Evolutionary conservation across 345 rosid species (phyloP), one percentile per base, ranked within the genome.

Genomic region (Acer campestre): DNA sequence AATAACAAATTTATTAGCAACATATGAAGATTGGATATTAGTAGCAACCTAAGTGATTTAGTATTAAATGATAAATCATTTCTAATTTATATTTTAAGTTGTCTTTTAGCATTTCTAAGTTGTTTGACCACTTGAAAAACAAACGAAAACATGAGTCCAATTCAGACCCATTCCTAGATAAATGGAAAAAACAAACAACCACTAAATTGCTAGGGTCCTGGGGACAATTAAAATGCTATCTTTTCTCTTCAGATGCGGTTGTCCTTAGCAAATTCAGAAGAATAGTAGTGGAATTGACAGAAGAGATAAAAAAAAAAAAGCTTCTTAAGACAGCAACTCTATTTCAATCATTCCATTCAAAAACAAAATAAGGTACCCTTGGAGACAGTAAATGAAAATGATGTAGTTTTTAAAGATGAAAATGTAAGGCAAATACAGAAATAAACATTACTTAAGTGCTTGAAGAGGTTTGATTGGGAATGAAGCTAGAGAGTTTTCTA

Each of bases 391-490:
- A 31, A 27, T 35, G 40, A 20, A 67, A 17, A 14, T 2, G 27
- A n/a, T 59, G 58, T 14, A 59, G 44, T 7, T 62, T 38, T 23
- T 20, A 53, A 77, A 40, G 35, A 61, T 17, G 63, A 61, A 73
- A 67, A 72, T n/a, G 70, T 70, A 51, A 71, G 4, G 44, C 40
- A 25, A 64, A 31, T 9, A 65, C 10, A 31, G 38, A 68, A 80
- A 77, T 42, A 63, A 70, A 40, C 56, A 77, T 29, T 88, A 93
- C 98, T 90, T 89, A 22, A 91, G 93, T 23, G 94, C 97, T 87
- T 90, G 93, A 82, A 96, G 90, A 82, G 99, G 98, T 72, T 88
- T 94, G 61, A 84, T 82, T 6, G 98, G 93, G 89, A 96, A 92
- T 35, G 95, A 85, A 75, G 93, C 84, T 67, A 94, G 86, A 23